Conservation (phyloP, 345 rosid genomes). For the Hibiscus mutabilis region DNA sequence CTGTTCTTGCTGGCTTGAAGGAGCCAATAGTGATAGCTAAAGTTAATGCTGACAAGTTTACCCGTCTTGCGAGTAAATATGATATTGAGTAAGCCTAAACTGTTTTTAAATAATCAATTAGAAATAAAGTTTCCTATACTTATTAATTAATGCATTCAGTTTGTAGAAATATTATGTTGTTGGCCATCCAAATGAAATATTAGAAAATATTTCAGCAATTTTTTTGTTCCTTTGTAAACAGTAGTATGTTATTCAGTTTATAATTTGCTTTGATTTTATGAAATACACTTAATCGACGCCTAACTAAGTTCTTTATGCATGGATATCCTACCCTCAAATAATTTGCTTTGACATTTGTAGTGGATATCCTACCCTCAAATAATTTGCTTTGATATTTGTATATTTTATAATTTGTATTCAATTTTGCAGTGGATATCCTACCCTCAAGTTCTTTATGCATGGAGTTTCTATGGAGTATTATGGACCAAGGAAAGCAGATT, state of each 20-base stretch:
- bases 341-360: too few species aligned
- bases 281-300: not conserved
- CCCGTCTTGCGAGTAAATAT: constrained; percentile 59
- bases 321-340: too few species aligned
- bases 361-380: too few species aligned
- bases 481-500: constrained; percentile 86
- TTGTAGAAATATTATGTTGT: not conserved
- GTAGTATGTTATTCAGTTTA: too few species aligned
- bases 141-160: not conserved
- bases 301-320: too few species aligned
- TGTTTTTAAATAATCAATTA: not conserved
- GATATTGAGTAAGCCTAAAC: constrained; percentile 61
- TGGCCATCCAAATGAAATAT: not conserved
- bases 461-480: constrained; percentile 76
- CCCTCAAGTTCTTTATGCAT: constrained; percentile 71
- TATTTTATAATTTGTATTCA: not conserved
- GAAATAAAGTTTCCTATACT: not conserved
- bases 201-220: not conserved
- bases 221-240: not conserved
- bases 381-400: not conserved
- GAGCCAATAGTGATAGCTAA: constrained; percentile 74
- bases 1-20: constrained; percentile 55
- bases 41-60: constrained; percentile 76
- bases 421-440: constrained; percentile 68
- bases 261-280: not conserved